Percentiles rank a stretch among this genome's conserved stretches.
These are phyloP conservation scores for Allium cepa DNA, from an alignment of 106 monocot genomes.

Conservation along the genomic window DNA sequence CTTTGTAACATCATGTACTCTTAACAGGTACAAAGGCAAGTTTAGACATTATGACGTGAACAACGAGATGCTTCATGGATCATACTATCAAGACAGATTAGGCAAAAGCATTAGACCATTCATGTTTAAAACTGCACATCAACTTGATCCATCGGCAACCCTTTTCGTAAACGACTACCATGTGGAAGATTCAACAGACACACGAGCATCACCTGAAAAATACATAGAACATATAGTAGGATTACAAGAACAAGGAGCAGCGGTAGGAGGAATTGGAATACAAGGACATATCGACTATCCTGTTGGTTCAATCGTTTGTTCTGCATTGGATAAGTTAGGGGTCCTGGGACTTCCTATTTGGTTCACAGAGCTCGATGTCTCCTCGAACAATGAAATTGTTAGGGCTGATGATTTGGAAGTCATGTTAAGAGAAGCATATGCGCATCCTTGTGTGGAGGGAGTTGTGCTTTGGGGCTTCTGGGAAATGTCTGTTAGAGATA, in stretches of 20 bases:
- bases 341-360: conserved; percentile 47
- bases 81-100: conserved; percentile 67
- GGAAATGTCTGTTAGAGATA: conserved; percentile 72
- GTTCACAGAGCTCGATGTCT: conserved; percentile 67
- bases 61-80: conserved; percentile 93
- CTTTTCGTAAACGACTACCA: conserved; percentile 91
- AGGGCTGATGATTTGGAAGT: conserved; percentile 75
- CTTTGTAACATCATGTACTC: too few relatives aligned
- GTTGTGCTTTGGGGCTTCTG: conserved; percentile 86
- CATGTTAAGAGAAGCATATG: conserved; percentile 73
- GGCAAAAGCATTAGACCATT: conserved; percentile 53
- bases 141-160: conserved; percentile 54
- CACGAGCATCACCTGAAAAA: conserved; percentile 35
- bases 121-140: conserved; percentile 63
- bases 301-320: conserved; percentile 35
- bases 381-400: conserved; percentile 37
- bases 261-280: conserved; percentile 54
- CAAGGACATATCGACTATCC: conserved; percentile 52
- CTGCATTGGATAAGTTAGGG: conserved; percentile 38
- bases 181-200: conserved; percentile 50
- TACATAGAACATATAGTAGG: conserved; percentile 52
- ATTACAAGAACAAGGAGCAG: conserved; percentile 57
- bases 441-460: conserved; percentile 79
- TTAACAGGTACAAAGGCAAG: conserved; percentile 45
- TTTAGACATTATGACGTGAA: conserved; percentile 84